A percentile compares a stretch with the other conserved stretches of the same genome.
Conservation (phyloP, 2,329 filamentous ascomycete genomes). For the Aspergillus uvarum region DNA sequence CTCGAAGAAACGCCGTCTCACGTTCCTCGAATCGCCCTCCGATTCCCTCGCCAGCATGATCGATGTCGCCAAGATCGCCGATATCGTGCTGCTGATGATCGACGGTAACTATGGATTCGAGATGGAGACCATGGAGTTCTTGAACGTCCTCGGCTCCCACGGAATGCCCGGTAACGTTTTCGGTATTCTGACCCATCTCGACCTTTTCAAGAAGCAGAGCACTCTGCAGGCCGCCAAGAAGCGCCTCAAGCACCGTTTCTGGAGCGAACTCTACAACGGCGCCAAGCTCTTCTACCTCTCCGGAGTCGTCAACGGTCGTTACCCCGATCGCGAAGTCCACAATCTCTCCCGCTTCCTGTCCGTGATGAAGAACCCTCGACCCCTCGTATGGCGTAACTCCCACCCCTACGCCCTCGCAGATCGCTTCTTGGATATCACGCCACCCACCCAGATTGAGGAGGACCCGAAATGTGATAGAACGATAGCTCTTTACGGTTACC, state of each 20-base stretch:
- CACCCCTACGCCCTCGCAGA: constrained; percentile 94
- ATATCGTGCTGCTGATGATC: constrained; percentile 96
- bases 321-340: constrained; percentile 93
- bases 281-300: constrained; percentile 97
- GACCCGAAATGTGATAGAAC: constrained; percentile 87
- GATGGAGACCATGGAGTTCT: constrained; percentile 99
- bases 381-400: constrained; percentile 93
- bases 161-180: constrained; percentile 99
- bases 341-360: constrained; percentile 93
- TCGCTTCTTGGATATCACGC: constrained; percentile 91
- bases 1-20: constrained; percentile 90
- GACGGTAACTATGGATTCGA: constrained; percentile 98
- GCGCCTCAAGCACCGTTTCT: constrained; percentile 89
- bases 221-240: constrained; percentile 93
- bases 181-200: constrained; percentile 91
- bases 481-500: constrained; percentile 86
- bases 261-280: constrained; percentile 95
- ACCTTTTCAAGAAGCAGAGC: constrained; percentile 92
- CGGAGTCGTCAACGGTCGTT: constrained; percentile 92
- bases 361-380: constrained; percentile 98
- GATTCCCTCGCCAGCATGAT: constrained; percentile 95
- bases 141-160: constrained; percentile 88
- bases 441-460: constrained; percentile 86
- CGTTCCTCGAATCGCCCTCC: constrained; percentile 93
- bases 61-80: constrained; percentile 93